Evolutionary conservation across 1,139 yeast genomes (phyloP), one percentile per base, ranked within the genome.

Genomic region (Candida mesenterica): DNA sequence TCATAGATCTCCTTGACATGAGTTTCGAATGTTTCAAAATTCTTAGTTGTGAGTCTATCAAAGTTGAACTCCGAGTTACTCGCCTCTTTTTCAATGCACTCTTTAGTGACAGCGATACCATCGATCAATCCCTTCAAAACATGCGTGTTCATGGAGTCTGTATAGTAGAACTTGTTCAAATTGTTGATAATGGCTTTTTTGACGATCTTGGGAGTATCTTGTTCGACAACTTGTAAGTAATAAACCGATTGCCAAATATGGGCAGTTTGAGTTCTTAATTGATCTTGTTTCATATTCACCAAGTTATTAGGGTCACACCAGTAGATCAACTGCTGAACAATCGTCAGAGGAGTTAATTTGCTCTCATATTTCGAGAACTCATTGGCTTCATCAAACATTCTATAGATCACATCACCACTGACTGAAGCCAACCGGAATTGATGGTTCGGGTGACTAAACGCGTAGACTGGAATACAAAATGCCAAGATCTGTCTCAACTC

Each of bases 381-480:
- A 20, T 69, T 72, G 48, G 68, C 72, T 10, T 62, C 62, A 25
- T 57, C 57, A 40, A 72, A 73, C 41, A 85, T 59, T 45, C 94
- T 68, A 37, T 70, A 66, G 29, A 88, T 59, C 5, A 86, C 77
- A 55, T 84, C 94, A 2, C 83, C 80, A 15, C 81, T 79, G 13
- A 83, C 71, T 15, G 76, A 64, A 5, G 82, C 75, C 52, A 90
- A 64, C 42, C 82, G 70, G 33, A 72, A 70, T 56, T 89, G 97
- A 57, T 89, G 96, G 18, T 66, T 68, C 1, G 72, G 64, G 46
- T 84, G 90, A 27, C 96, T 85, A 53, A 79, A 86, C 24, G 95
- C 83, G 55, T 87, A 89, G 1, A 87, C 96, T 0, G 97, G 97
- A 25, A 92, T 71, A 53, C 96, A 89, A 54, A 87, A 89, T 8